phyloP scores from a whole-genome alignment of 768 basidiomycete species.

The Hebeloma cylindrosporum region DNA sequence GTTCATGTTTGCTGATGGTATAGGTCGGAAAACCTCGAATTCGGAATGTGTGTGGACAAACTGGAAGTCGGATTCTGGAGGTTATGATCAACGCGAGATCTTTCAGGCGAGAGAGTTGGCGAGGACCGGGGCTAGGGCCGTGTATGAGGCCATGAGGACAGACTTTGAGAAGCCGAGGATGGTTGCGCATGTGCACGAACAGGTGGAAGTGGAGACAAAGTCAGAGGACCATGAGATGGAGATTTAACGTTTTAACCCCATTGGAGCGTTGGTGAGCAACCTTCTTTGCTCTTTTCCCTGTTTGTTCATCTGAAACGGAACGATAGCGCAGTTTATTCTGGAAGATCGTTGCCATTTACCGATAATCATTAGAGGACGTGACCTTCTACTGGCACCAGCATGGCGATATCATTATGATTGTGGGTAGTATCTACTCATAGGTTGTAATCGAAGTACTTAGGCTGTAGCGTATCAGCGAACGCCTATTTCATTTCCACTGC shows the following conservation, averaged over 20 bases:
- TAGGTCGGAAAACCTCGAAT: conserved; percentile 12
- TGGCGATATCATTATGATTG: too few relatives aligned
- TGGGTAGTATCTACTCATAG: too few relatives aligned
- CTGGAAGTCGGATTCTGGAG: conserved; percentile 40
- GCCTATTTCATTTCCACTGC: too few relatives aligned
- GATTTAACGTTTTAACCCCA: conserved; percentile 29
- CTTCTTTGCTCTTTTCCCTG: background rate
- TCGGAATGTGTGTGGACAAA: conserved; percentile 57
- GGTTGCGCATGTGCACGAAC: background rate
- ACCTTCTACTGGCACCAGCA: too few relatives aligned
- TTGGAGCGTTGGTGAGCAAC: too few relatives aligned
- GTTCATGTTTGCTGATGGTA: conserved; percentile 49
- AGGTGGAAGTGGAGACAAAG: conserved; percentile 8
- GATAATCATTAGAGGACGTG: too few relatives aligned
- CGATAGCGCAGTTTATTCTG: background rate
- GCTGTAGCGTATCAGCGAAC: too few relatives aligned
- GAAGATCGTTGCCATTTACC: too few relatives aligned
- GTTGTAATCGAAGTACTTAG: too few relatives aligned
- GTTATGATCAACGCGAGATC: conserved; percentile 43
- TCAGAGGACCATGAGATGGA: conserved; percentile 44
- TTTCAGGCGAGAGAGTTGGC: conserved; percentile 50
- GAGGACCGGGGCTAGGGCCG: conserved; percentile 38
- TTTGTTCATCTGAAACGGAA: background rate
- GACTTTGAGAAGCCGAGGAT: conserved; percentile 30
- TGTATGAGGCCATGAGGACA: conserved; percentile 51